phyloP scores from a whole-genome alignment of 352 stramenopile genomes.

The Peronospora belbahrii region DNA sequence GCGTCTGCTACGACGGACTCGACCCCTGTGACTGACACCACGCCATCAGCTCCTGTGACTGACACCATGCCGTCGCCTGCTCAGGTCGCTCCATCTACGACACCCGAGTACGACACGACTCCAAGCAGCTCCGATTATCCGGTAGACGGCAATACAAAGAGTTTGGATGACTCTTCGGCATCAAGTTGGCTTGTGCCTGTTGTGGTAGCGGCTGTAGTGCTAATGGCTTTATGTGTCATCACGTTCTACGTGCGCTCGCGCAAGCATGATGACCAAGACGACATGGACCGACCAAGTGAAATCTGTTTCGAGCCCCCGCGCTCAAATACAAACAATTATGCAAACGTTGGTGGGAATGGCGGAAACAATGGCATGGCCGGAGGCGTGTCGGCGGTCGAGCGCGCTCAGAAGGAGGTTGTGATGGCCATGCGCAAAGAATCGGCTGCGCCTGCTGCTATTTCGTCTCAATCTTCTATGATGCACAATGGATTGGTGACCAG shows the following conservation, averaged over 20 bases:
- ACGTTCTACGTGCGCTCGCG: conserved; percentile 49
- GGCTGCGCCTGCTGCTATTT: conserved; percentile 12
- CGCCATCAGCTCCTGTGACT: conserved; percentile 3
- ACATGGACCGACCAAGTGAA: conserved; percentile 50
- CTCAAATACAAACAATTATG: conserved; percentile 47
- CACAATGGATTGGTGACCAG: conserved; percentile 31
- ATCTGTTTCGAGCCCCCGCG: conserved; percentile 53
- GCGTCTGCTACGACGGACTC: conserved; percentile 7
- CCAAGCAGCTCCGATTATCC: conserved; percentile 20
- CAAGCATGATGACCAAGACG: conserved; percentile 37
- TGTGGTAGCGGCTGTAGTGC: conserved; percentile 48
- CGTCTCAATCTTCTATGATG: conserved; percentile 26
- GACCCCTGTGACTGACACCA: conserved; percentile 8
- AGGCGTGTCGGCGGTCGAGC: conserved; percentile 14
- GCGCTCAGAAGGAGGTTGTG: conserved; percentile 18
- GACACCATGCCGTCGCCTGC: conserved; percentile 25
- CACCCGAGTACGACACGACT: conserved; percentile 45
- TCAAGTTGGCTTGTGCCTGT: conserved; percentile 49
- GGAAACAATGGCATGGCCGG: conserved; percentile 10
- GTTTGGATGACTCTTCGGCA: conserved; percentile 18
- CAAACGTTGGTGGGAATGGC: conserved; percentile 6
- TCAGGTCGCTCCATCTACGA: conserved; percentile 32
- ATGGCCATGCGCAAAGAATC: conserved; percentile 33
- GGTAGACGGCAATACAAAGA: conserved; percentile 15
- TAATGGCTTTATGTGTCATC: conserved; percentile 47